Evolutionary conservation across 192 early-diverging fungal species (phyloP), one percentile per base, ranked within the genome.

Genomic region (Umbelopsis ramanniana): DNA sequence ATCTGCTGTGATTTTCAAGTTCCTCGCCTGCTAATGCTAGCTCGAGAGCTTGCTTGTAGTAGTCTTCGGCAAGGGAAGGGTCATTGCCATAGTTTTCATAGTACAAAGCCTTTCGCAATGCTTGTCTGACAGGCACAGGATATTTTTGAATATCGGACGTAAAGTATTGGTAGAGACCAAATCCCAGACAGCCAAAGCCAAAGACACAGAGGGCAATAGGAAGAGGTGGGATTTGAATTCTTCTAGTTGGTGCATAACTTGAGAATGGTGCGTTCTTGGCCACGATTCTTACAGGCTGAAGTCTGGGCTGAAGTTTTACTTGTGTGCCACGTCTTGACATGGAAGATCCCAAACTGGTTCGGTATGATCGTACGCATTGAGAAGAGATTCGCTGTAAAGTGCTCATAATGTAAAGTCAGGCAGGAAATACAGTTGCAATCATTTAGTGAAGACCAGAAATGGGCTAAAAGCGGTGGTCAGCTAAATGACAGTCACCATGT

Each of bases 31-130:
- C 69, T 37, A 83, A 73, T 0, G 81, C 87, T 3, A 82, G 52
- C 24, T 74, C 81, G 23, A 89, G 68, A 0, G 85, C 87, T 14
- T 72, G 68, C 14, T 81, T 68, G 66, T 84, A 89, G 54, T 77
- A 89, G 15, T 67, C 67, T 0, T 83, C 72, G 2, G 87, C 81
- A 37, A 82, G 66, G 12, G 54, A 76, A 1, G 70, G 74, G 50
- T 88, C 83, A 14, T 84, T 75, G 37, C 78, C 75, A 66, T 84
- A 82, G 60, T 85, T 85, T 48, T 85, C 78, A 45, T 85, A 89
- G 52, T 85, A 89, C 7, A 89, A 70, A 10, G 82, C 87, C 45
- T 85, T 83, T 26, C 81, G 81, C 21, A 89, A 77, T 40, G 83
- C 76, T 47, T 78, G 74, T 21, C 85, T 79, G 60, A 89, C 80